Base-by-base conservation (phyloP, 1,284 basidiomycete species). In the Rhodotorula glutinis region DNA sequence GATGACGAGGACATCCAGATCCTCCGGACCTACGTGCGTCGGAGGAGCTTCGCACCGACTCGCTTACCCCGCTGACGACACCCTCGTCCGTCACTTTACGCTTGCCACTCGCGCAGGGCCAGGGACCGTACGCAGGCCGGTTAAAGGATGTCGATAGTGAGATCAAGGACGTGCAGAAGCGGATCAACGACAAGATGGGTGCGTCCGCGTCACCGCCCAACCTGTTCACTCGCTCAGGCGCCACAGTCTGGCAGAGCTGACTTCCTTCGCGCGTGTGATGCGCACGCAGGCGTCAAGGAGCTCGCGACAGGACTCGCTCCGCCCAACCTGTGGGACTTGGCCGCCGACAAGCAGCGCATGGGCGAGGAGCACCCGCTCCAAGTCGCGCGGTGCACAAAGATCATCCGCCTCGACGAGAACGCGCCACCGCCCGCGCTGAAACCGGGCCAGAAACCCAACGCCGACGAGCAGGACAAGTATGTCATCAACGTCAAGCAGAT, bases 401-500 rank as follows among this genome's bases (percentile, higher is more conserved):
- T 99, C 73, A 98, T 99, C 72, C 87, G 87, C 25, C 67, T 73
- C 27, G 53, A 46, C 44, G 62, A 63, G 17, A 30, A 60, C 60
- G 57, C 51, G 16, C 63, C 71, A 27, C 71, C 71, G 17, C 57
- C 63, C 4, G 49, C 41, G 29, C 62, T 72, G 41, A 64, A 65
- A 8, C 69, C 67, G 2, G 74, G 73, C 8, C 57, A 63, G 53
- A 72, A 72, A 62, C 75, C 74, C 38, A 76, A 76, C 60, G 92
- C 92, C 4, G 93, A 96, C 77, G 95, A 98, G 78, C 92, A 93
- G 76, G 94, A 98, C 82, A 94, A 97, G 81, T 98, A 99, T 79
- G 92, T 99, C 75, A 98, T 99, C 81, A 97, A 97, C 79, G 94
- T 99, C 80, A 97, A 98, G 81, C 96, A 99, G 82, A 97, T 98